A percentile compares a stretch with the other conserved stretches of the same genome.
Evolutionary conservation across 2,329 filamentous ascomycete genomes (phyloP).

Genomic region (Apiospora saccharicola): DNA sequence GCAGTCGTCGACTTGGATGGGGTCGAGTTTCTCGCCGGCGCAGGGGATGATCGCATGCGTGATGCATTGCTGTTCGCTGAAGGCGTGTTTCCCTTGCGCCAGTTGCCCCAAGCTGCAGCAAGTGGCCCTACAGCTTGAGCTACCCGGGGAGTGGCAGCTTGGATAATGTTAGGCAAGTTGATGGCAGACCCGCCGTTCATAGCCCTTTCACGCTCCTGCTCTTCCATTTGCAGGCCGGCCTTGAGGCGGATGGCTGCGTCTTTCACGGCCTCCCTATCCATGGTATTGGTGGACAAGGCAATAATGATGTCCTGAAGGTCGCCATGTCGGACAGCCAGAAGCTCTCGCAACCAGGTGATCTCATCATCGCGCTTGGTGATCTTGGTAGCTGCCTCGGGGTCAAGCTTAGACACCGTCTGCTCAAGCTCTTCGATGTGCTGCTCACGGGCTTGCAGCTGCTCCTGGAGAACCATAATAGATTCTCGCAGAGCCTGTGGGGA

Average conservation of each 20-base stretch:
- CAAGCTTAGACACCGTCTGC: conserved; percentile 70
- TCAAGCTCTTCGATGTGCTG: conserved; percentile 88
- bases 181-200: conserved; percentile 73
- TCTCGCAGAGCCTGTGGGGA: conserved; percentile 94
- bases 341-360: conserved; percentile 92
- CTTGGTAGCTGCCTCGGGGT: conserved; percentile 81
- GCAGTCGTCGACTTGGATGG: conserved; percentile 60
- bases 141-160: conserved; percentile 80
- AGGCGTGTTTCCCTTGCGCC: conserved; percentile 75
- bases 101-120: conserved; percentile 95
- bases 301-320: conserved; percentile 93
- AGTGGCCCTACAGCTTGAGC: conserved; percentile 80
- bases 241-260: conserved; percentile 93
- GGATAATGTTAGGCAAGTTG: conserved; percentile 77
- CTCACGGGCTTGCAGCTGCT: conserved; percentile 95
- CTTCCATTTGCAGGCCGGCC: conserved; percentile 97
- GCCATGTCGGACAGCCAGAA: conserved; percentile 87
- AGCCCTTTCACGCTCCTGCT: conserved; percentile 89
- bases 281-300: conserved; percentile 76
- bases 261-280: conserved; percentile 80
- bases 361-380: conserved; percentile 93
- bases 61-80: conserved; percentile 53
- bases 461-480: conserved; percentile 94
- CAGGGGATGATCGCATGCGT: conserved; percentile 54
- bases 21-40: conserved; percentile 54